Evolutionary conservation across 2,329 filamentous ascomycete species (phyloP), one percentile per base, ranked within the genome.

Genomic region (Aureobasidium sp.): DNA sequence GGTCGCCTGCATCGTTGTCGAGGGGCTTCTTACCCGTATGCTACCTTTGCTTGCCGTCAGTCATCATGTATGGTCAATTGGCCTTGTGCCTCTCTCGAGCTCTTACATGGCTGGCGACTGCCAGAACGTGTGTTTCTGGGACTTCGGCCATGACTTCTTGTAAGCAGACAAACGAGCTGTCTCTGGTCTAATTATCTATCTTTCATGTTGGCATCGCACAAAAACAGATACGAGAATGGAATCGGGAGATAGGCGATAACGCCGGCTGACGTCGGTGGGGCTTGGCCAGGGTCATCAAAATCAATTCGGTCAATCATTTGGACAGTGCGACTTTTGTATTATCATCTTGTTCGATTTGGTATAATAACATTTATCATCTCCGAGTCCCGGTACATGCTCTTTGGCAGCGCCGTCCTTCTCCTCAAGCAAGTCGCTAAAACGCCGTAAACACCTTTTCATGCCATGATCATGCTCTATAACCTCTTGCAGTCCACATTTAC

Each of bases 81-180:
- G 66, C 67, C 73, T 74, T 69, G 66, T 30, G 67, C 59, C 65
- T 61, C 62, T 39, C 21, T 25, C n/a, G 21, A 6, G 63, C 64
- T 76, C 87, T 77, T 88, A 97, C 92, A 92, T 97, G 92, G 77
- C 92, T 97, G 73, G 92, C 91, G 68, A 97, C 84, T 62, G 92
- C 91, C 72, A 97, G 82, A 64, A 97, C 91, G 69, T 81, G 78
- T 57, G 84, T 86, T 67, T 86, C 84, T 29, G 84, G 83, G 53
- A 85, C 76, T 60, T 71, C 67, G 41, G 53, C 48, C 64, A 65
- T 65, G 4, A 6, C 63, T 42, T 48, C 3, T 8, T 32, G 1
- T 30, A 13, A 11, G 10, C 7, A 42, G 54, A 13, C 16, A 21
- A 21, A 44, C 13, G 25, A 21, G 42, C 27, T 48, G 41, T 2